Base-by-base conservation (phyloP, 2,329 filamentous ascomycete species). In the Bipolaris sorokiniana region DNA sequence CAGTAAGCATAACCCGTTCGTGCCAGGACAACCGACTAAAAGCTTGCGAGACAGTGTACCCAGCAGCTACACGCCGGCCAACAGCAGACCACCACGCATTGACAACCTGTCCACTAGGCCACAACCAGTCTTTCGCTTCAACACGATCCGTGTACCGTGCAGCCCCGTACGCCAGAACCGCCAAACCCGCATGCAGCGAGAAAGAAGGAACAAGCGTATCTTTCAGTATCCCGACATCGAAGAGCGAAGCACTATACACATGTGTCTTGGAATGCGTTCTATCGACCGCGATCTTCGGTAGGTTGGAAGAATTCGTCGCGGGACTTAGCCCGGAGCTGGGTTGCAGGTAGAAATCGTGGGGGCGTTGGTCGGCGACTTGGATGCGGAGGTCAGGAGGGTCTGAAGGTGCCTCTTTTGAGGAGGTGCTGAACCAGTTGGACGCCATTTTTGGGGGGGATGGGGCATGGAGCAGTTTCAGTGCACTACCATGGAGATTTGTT, bases 1-100 rank as follows among this genome's bases (percentile, higher is more conserved):
- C 83, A 0, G 79, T 78, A 0, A 88, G 77, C 0, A 88, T 76
- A 1, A 87, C 75, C 51, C 82, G 82, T 66, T 87, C 82, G 0
- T 82, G 80, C 71, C 84, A 84, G 1, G 80, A 80, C 3, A 86
- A 73, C 3, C 78, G 78, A 16, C 71, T 64, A 64, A 83, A 79
- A 15, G 83, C 82, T 45, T 80, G 75, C 1, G 75, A 64, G 5
- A 84, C 55, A 0, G 82, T 79, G 18, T 83, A 69, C 1, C 81
- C 79, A 28, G 80, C 76, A 54, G 78, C 74, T 10, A 85, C 75
- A 5, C 80, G 81, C n/a, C 79, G 76, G 13, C 84, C 84, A 40
- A 87, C 72, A 20, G 85, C 83, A 52, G 79, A 82, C 82, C 84
- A 87, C 85, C 85, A 87, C 6, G 83, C 84, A 66, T 86, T 87